Evolutionary conservation across 2,329 filamentous ascomycete species (phyloP), one percentile per base, ranked within the genome.

Genomic region (Periconia sp.): DNA sequence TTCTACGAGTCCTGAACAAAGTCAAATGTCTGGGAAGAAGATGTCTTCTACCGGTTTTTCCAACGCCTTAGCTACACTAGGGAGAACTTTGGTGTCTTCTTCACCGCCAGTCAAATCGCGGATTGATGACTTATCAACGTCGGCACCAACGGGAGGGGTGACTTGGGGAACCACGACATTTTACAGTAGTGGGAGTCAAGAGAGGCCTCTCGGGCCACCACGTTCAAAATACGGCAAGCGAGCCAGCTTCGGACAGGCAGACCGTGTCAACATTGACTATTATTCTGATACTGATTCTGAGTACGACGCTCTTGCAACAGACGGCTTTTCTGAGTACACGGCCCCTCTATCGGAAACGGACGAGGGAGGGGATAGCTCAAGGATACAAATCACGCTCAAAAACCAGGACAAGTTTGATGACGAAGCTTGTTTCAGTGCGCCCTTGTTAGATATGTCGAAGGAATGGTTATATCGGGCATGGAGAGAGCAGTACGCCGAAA

Each of bases 321-420:
- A 64, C 17, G 54, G 55, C 12, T 43, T 47, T 11, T 63, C 56
- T 7, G 62, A 67, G 12, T 56, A 60, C 22, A 54, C 50, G 9
- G 40, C 48, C 6, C 53, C 56, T 31, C 44, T 55, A 3, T 51
- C 56, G 4, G 23, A 40, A n/a, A 43, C 50, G 2, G 41, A 43
- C 9, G 52, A 48, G 16, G 46, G 40, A 24, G 40, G 43, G 19
- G 45, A 46, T 9, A 37, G 44, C n/a, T 55, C 49, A 17, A 48
- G 46, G 4, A 71, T 83, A 41, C 77, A 73, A 39, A 68, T 80
- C 15, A 74, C 69, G n/a, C 67, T 83, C 18, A 82, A 80, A 52
- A 83, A 84, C 36, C 76, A 79, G 48, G 72, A 75, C 41, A 70
- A 74, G 24, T 86, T 86, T 51, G 77, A 81, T 42, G 73, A 77